Base-by-base conservation (phyloP, 345 rosid genomes). In the Lepidium africanum region DNA sequence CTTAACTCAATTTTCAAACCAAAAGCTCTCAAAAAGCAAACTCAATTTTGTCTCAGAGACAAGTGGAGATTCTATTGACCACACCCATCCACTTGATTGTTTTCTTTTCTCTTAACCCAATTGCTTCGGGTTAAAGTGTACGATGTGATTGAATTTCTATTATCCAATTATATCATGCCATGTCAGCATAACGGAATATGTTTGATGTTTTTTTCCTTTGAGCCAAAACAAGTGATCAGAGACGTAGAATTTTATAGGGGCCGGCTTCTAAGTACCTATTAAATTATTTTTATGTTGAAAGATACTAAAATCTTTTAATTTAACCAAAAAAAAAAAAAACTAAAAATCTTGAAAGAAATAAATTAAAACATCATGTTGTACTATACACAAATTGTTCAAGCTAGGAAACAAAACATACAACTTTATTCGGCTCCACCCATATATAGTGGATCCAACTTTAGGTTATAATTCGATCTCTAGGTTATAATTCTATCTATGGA, bases 51-150 rank as follows among this genome's bases (percentile, higher is more conserved):
- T 72, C 76, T 17, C 38, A 48, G 6, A 49, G 60, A 73, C 77
- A 73, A 65, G 77, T 73, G 77, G 77, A 65, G 67, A 73, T 73
- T 65, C 77, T 65, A 65, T 73, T 58, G 77, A 73, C 77, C 77
- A 65, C 67, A 73, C 60, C 52, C 58, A 64, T 48, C 61, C 61
- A 73, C 77, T 73, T 65, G 77, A 57, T 42, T 61, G 12, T 42
- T 65, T 32, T 50, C 37, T 14, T 57, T 55, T 40, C 23, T 46
- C 42, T 56, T 38, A 38, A 56, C 52, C 70, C 60, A 73, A 15
- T 57, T 64, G 76, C 46, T 13, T 54, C 12, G 63, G 48, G 72
- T 35, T 58, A 73, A 73, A 65, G 71, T 73, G 77, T 39, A 73
- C 67, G 77, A 73, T 73, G 77, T 73, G 77, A 73, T 65, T 58